These are phyloP conservation scores for Gaertneriomyces semiglobifer DNA, from an alignment of 192 early-diverging fungal genomes.

Conservation along the genomic window DNA sequence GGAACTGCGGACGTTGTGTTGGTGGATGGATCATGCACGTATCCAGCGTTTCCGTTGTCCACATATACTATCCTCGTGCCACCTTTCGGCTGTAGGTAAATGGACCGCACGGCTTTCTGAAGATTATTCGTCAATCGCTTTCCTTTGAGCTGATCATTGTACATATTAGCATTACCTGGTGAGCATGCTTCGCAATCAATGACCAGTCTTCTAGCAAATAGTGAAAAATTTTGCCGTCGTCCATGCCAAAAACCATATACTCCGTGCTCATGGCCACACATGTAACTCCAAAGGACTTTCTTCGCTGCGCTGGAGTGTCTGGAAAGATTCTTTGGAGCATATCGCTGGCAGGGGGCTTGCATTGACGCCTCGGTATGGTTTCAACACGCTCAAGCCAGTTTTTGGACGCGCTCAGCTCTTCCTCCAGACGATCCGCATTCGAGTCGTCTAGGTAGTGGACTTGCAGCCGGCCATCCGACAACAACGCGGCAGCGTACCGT, in stretches of 20 bases:
- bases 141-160: no score
- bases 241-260: constrained; percentile 36
- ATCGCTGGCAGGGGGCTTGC: background rate
- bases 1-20: constrained; percentile 40
- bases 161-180: constrained; percentile 30
- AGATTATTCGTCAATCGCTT: background rate
- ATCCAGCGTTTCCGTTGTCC: constrained; percentile 41
- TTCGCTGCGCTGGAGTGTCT: constrained; percentile 19
- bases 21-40: constrained; percentile 34
- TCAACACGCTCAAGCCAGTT: no score
- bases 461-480: constrained; percentile 39
- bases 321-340: constrained; percentile 36
- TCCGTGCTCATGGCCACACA: constrained; percentile 37
- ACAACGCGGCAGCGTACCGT: constrained; percentile 31
- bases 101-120: constrained; percentile 34
- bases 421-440: background rate
- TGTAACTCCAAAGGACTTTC: background rate
- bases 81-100: constrained; percentile 38
- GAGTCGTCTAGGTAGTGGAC: constrained; percentile 41
- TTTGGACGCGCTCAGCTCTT: background rate
- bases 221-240: constrained; percentile 28
- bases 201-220: constrained; percentile 43
- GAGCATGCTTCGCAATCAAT: constrained; percentile 42
- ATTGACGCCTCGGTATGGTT: background rate
- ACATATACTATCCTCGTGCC: constrained; percentile 42